Percentiles rank a stretch among this genome's conserved stretches.
Evolutionary conservation across 2,329 filamentous ascomycete species (phyloP).

Genomic region (Venturia pyrina): DNA sequence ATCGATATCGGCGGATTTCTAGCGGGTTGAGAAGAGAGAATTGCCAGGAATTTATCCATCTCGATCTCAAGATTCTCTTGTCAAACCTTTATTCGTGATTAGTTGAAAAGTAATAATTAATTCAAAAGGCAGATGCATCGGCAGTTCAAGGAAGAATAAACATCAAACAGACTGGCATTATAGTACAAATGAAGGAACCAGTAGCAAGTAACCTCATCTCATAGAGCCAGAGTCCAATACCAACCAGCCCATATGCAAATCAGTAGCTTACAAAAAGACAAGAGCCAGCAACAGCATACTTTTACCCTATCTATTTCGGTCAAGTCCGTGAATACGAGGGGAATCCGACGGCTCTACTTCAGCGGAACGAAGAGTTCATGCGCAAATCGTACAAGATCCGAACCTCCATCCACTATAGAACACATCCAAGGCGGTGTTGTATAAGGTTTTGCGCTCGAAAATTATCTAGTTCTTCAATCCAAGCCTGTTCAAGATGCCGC

Average conservation of each 20-base stretch:
- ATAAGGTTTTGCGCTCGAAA: background rate
- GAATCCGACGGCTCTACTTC: background rate
- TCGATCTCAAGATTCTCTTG: too few relatives aligned
- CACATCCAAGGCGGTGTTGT: background rate
- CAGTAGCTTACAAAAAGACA: background rate
- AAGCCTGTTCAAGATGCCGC: constrained; percentile 41
- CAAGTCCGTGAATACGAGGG: background rate
- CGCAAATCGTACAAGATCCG: background rate
- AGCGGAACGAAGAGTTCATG: background rate
- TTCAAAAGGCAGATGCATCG: too few relatives aligned
- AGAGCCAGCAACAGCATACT: background rate
- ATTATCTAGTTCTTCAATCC: constrained; percentile 38
- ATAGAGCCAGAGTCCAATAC: background rate
- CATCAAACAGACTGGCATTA: constrained; percentile 3
- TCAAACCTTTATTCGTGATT: too few relatives aligned
- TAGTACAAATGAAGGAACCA: background rate
- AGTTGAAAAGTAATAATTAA: too few relatives aligned
- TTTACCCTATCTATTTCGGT: background rate
- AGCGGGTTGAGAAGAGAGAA: too few relatives aligned
- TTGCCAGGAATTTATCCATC: too few relatives aligned
- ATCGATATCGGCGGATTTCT: too few relatives aligned
- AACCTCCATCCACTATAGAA: background rate
- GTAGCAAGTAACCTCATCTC: background rate
- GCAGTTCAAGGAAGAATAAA: background rate
- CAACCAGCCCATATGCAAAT: background rate